Evolutionary conservation across 2,329 filamentous ascomycete genomes (phyloP).

Genomic region (Pseudocercospora fijiensis): DNA sequence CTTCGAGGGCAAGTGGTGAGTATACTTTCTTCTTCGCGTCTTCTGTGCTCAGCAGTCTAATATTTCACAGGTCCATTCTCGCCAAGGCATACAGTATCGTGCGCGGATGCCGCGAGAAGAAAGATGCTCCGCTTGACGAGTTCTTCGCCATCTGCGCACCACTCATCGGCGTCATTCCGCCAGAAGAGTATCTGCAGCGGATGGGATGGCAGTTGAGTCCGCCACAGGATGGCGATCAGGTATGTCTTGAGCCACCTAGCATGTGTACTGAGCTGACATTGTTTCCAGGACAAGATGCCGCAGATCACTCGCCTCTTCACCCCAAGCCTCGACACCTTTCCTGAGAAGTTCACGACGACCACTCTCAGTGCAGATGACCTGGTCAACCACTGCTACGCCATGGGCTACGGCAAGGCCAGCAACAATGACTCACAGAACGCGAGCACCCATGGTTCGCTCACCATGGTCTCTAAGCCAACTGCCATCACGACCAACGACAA

Average conservation of each 20-base stretch:
- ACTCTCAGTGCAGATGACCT: conserved; percentile 15
- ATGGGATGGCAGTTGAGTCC: conserved; percentile 50
- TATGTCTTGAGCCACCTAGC: too few relatives aligned
- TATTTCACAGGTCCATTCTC: conserved; percentile 38
- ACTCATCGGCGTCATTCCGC: conserved; percentile 49
- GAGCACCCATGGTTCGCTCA: conserved; percentile 20
- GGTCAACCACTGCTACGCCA: conserved; percentile 18
- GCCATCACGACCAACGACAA: conserved; percentile 22
- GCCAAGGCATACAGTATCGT: conserved; percentile 58
- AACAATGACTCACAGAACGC: conserved; percentile 20
- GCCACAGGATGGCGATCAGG: conserved; percentile 5
- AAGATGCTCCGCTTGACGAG: conserved; percentile 47
- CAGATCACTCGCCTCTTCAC: conserved; percentile 13
- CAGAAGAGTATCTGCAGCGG: conserved; percentile 47
- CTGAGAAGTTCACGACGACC: conserved; percentile 18
- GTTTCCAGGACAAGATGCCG: conserved; percentile 11
- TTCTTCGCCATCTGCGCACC: conserved; percentile 51
- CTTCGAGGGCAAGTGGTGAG: conserved; percentile 30
- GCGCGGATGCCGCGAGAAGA: conserved; percentile 52
- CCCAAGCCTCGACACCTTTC: conserved; percentile 15
- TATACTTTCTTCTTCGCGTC: too few relatives aligned
- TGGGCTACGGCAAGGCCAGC: conserved; percentile 20
- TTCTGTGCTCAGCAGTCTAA: too few relatives aligned
- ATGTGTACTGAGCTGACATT: neutral
- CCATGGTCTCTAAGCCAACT: conserved; percentile 26